phyloP scores from a whole-genome alignment of 805 yeast genomes.

The Maudiozyma serrabonitensis region DNA sequence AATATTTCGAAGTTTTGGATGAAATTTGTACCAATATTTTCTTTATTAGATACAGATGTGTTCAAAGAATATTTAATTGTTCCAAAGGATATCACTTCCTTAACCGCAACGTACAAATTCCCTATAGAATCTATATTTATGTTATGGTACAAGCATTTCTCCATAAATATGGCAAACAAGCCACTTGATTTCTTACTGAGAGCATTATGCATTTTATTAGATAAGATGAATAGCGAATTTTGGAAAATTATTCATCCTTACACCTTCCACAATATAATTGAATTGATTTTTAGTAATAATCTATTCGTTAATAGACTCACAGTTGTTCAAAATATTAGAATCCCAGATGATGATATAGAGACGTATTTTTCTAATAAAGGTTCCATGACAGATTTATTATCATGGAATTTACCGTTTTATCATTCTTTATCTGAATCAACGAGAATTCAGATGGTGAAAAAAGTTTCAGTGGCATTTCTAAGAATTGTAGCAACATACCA shows the following conservation, averaged over 20 bases:
- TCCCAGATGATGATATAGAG: conserved; percentile 24
- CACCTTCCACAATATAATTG: conserved; percentile 47
- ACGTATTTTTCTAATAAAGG: conserved; percentile 22
- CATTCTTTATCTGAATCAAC: conserved; percentile 39
- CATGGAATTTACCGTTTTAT: conserved; percentile 46
- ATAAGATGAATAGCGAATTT: conserved; percentile 34
- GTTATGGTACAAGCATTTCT: conserved; percentile 26
- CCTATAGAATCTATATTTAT: conserved; percentile 27
- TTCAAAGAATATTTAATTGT: conserved; percentile 20
- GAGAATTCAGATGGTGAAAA: conserved; percentile 43
- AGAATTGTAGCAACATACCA: conserved; percentile 29
- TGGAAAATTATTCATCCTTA: conserved; percentile 51
- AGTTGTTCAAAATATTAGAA: conserved; percentile 18
- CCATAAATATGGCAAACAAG: conserved; percentile 21
- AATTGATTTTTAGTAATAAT: conserved; percentile 49
- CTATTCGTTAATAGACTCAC: conserved; percentile 33
- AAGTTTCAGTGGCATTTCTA: conserved; percentile 40
- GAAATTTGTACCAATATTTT: conserved; percentile 23
- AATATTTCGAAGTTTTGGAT: conserved; percentile 26
- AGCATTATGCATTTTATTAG: conserved; percentile 38
- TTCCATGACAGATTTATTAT: conserved; percentile 35
- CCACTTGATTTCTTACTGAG: conserved; percentile 46
- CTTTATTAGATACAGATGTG: conserved; percentile 19
- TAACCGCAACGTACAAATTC: conserved; percentile 21
- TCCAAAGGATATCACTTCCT: conserved; percentile 25